Evolutionary conservation across 257 asterid genomes (phyloP), one percentile per base, ranked within the genome.

Genomic region (Asclepias syriaca): DNA sequence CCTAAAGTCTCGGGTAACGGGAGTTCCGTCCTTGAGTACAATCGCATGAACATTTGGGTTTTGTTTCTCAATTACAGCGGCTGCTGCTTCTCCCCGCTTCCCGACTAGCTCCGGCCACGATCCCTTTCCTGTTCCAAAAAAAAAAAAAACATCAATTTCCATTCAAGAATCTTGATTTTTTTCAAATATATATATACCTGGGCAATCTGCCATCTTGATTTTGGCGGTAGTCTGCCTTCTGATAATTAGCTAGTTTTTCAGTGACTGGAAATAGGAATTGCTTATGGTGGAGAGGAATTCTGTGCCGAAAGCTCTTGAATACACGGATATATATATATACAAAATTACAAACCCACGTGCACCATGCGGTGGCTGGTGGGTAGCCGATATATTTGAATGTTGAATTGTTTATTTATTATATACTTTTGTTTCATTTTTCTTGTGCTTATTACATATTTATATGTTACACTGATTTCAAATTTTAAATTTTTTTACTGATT

Each of bases 1-100:
- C 48, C 87, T 63, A 61, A 72, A 82, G 75, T 85, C 89, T 56
- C 0, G 5, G 24, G 89, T 82, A 4, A 73, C 75, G 27, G 72
- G 74, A 64, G 83, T 79, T 73, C 90, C 87, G 2, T 84, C 86
- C 11, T 64, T 71, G 2, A 88, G 49, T 24, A 85, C 81, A 29
- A 84, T 81, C 0, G 88, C 91, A 1, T 24, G 69, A 11, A 74
- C 78, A 6, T 34, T 32, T 9, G 64, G 74, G 43, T 74, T 68
- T 71, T 74, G 69, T 65, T 48, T 46, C 74, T 74, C 74, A 5
- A 74, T 74, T 21, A 24, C 64, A 12, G 69, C 27, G 14, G 72
- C 72, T 5, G 78, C 78, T 0, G 66, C 69, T 21, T 54, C 61
- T 4, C 74, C 74, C 1, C 11, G 22, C 2, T 19, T 43, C 0